Evolutionary conservation across 2,329 filamentous ascomycete genomes (phyloP), one percentile per base, ranked within the genome.

Genomic region (Penicillium sp.): DNA sequence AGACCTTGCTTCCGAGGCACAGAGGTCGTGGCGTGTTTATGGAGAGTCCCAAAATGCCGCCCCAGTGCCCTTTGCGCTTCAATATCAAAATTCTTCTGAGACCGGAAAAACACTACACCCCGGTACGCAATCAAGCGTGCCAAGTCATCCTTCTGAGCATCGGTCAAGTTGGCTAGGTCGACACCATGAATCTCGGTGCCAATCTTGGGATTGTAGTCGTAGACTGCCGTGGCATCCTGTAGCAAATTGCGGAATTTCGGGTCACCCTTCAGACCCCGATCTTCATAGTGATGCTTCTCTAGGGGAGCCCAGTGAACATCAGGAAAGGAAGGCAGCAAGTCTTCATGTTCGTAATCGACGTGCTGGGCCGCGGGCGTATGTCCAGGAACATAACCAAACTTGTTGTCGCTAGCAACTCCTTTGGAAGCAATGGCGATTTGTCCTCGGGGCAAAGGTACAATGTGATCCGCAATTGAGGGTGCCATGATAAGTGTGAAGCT

Each of bases 91-190:
- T 74, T 71, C 38, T 71, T 65, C 53, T 79, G 75, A 32, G 70
- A 61, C 10, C 75, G 67, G 64, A 78, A 76, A 57, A 78, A 76
- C 1, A 79, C 74, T 0, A 79, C 75, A 3, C 75, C 75, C 29
- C 75, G 64, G 16, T 67, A 68, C 3, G 74, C 69, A 33, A 78
- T 71, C 30, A 77, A 52, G 4, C 72, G 62, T 2, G 73, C 73
- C 3, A 76, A 63, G 35, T 76, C 73, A 44, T 76, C 72, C 56
- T 71, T 74, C 50, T 76, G 73, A 1, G 63, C 61, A 39, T 75
- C 66, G 2, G 61, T 73, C 18, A 76, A 60, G 32, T 66, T 68
- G 16, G 69, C 64, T 2, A 77, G 66, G 34, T 75, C 67, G 16
- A 75, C 59, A 2, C 73, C 73, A 29, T 68, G 66, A 30, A 76